These are phyloP conservation scores for Chenopodium quinoa DNA, from an alignment of 148 eudicot species.

Conservation along the genomic window DNA sequence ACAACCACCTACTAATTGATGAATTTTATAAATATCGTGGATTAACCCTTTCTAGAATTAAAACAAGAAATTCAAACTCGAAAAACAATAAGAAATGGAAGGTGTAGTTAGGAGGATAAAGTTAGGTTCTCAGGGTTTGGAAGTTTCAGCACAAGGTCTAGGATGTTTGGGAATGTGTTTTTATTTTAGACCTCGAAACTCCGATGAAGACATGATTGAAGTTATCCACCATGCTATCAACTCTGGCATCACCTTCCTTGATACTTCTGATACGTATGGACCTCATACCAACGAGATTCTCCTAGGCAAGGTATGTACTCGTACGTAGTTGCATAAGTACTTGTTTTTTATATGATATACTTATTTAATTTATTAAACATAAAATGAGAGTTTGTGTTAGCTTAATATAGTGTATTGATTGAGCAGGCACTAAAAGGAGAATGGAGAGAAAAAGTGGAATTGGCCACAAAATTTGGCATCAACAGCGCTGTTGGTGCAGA, in stretches of 20 bases:
- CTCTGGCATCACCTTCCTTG: slow-evolving; percentile 51
- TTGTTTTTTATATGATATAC: no score
- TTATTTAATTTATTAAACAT: no score
- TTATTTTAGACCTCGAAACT: slow-evolving; percentile 39
- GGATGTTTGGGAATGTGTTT: slow-evolving; percentile 54
- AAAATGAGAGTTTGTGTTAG: no score
- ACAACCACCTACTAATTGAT: no score
- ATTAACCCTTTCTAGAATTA: no score
- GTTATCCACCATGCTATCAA: slow-evolving; percentile 45
- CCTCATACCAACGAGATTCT: slow-evolving; percentile 49
- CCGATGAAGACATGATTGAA: slow-evolving; percentile 42
- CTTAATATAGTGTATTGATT: no score
- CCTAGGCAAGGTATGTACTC: slow-evolving; percentile 35
- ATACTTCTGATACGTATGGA: slow-evolving; percentile 45
- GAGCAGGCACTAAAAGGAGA: slow-evolving; percentile 16
- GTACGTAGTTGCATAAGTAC: no score
- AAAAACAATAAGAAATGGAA: slow-evolving; percentile 13
- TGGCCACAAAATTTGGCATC: slow-evolving; percentile 34
- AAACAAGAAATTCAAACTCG: no score
- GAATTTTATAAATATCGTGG: no score
- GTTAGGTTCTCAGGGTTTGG: slow-evolving; percentile 41
- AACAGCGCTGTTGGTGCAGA: not conserved
- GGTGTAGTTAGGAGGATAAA: slow-evolving; percentile 29
- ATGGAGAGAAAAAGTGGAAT: slow-evolving; percentile 28
- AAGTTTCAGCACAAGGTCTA: slow-evolving; percentile 44